A percentile compares a stretch with the other conserved stretches of the same genome.
These are phyloP conservation scores for Boletus pseudo-olivaceus DNA, from an alignment of 768 basidiomycete genomes.

Conservation along the genomic window DNA sequence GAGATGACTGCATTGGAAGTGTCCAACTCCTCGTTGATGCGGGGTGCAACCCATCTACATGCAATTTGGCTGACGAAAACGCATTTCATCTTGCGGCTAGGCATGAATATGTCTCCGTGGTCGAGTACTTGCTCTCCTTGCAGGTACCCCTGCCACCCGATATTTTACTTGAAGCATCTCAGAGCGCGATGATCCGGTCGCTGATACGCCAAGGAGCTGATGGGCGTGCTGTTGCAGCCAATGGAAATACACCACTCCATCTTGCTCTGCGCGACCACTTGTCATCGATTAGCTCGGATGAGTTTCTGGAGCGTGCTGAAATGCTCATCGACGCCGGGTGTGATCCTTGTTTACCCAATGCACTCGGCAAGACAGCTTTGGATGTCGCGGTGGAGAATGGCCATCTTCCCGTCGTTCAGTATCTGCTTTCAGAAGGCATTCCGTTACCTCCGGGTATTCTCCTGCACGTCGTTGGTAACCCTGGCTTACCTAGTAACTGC, in stretches of 20 bases:
- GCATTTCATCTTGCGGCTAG: neutral
- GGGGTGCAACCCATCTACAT: slow-evolving; percentile 2
- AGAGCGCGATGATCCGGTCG: neutral
- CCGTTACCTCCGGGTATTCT: neutral
- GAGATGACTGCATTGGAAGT: neutral
- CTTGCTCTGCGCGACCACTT: neutral
- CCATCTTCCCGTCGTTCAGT: neutral
- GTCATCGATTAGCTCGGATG: neutral
- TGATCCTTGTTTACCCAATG: neutral
- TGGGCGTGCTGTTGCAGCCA: neutral
- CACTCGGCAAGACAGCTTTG: neutral
- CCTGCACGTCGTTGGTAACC: neutral
- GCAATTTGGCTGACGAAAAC: neutral
- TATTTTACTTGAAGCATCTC: neutral
- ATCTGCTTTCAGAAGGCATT: neutral
- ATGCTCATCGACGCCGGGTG: neutral
- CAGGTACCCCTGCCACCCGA: neutral
- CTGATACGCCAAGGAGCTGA: neutral
- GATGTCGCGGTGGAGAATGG: neutral
- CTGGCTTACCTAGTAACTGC: no score
- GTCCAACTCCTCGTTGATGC: slow-evolving; percentile 2
- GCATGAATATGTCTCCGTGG: neutral
- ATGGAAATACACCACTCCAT: neutral
- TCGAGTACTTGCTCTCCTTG: neutral
- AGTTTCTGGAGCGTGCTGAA: neutral